Evolutionary conservation across 2,329 filamentous ascomycete genomes (phyloP), one percentile per base, ranked within the genome.

Genomic region (Aspergillus vadensis): DNA sequence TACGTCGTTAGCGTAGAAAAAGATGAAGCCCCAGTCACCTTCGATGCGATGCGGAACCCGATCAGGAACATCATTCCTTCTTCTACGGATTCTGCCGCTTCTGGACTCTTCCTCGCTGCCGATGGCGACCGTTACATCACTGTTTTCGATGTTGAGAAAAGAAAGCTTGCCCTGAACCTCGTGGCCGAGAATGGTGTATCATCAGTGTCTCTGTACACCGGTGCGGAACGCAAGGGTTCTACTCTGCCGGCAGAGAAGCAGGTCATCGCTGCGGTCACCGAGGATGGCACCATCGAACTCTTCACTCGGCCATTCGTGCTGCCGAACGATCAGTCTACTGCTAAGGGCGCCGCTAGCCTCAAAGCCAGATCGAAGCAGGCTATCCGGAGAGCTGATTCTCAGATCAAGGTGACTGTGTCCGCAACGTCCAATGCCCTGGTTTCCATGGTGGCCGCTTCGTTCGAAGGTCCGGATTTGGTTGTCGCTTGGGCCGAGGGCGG

Each of bases 81-180:
- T 4, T 76, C 74, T 25, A 64, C 68, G 30, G 69, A 75, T 39
- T 71, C 74, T 41, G 68, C 67, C 50, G 68, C 70, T 23, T 67
- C 72, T 19, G 75, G 75, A 27, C 65, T 71, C 49, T 83, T 83
- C 67, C 76, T 83, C 19, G 79, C 80, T 10, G 79, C 80, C 27
- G 81, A 83, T 65, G 73, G 75, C 14, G 81, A 82, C 62, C 79
- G 80, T 51, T 83, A 80, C 64, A 77, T 84, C 63, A 83, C 81
- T 61, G 72, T 83, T 38, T 83, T 82, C 57, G 76, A 81, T 62
- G 69, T 76, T 15, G 61, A 76, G 44, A 75, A 71, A 54, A 73
- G 76, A 41, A 80, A 77, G 61, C 74, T 81, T 17, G 72, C 80
- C 4, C 76, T 80, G 55, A 81, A 80, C 30, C 71, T 83, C n/a